Conservation (phyloP, 1,284 basidiomycete species). For the Sporisorium graminicola region DNA sequence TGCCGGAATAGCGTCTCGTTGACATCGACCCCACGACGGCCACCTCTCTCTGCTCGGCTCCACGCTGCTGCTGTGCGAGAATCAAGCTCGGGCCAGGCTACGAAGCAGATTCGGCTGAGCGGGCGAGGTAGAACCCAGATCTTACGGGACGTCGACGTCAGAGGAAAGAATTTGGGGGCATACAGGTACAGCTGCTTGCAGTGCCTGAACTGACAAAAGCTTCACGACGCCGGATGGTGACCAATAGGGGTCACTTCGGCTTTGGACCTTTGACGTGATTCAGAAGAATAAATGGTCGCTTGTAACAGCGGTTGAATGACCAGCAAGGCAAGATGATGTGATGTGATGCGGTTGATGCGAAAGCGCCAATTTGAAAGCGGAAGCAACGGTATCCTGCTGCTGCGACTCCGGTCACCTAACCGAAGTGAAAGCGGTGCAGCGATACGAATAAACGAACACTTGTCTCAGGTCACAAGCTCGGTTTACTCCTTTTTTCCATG, state of each 20-base stretch:
- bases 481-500: not conserved
- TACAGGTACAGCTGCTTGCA: not conserved
- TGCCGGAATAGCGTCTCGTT: not conserved
- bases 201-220: not conserved
- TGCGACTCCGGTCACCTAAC: not conserved
- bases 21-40: not conserved
- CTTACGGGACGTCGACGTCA: not conserved
- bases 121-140: not conserved
- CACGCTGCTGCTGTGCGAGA: not conserved
- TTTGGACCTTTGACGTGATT: not conserved
- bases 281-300: not conserved
- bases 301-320: not conserved
- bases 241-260: not conserved
- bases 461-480: constrained; percentile 3
- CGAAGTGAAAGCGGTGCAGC: constrained; percentile 5
- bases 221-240: too few relatives aligned
- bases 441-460: constrained; percentile 12
- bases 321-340: not conserved
- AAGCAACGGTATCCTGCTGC: not conserved
- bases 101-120: too few relatives aligned
- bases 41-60: not conserved
- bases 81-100: not conserved
- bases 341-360: not conserved
- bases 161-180: too few relatives aligned
- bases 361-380: not conserved